These are phyloP conservation scores for Limnomonas spitsbergensis DNA, from an alignment of 139 green algal genomes.

Conservation along the genomic window DNA sequence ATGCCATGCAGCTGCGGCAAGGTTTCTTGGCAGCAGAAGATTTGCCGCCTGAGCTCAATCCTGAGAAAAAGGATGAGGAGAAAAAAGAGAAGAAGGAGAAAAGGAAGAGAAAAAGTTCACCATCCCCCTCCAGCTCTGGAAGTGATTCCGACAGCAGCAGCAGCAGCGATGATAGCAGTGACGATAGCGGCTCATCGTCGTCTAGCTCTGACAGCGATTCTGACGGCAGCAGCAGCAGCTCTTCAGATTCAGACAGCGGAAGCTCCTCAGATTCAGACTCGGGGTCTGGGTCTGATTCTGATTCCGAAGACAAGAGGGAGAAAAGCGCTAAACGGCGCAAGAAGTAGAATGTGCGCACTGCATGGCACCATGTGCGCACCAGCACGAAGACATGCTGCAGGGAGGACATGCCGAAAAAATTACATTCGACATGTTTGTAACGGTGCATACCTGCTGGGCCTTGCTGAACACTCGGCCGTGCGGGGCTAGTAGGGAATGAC, in stretches of 20 bases:
- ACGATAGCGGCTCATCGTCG: conserved; percentile 4
- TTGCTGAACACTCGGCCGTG: no score
- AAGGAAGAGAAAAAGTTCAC: conserved; percentile 1
- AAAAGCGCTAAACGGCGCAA: conserved; percentile 2
- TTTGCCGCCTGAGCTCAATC: conserved; percentile 43
- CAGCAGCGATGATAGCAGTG: conserved; percentile 16
- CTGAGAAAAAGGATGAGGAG: conserved; percentile 21
- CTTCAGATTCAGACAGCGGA: conserved; percentile 10
- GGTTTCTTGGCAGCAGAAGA: conserved; percentile 53
- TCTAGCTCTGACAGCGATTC: background rate
- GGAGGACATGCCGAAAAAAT: no score
- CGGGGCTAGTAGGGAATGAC: no score
- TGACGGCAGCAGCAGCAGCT: background rate
- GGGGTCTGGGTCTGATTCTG: background rate
- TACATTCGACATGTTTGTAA: no score
- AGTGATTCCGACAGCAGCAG: conserved; percentile 21
- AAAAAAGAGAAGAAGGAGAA: conserved; percentile 27
- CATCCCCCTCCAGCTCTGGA: conserved; percentile 15
- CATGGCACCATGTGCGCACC: no score
- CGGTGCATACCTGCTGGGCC: no score
- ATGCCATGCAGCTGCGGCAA: conserved; percentile 21
- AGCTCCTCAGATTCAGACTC: background rate
- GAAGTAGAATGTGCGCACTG: no score
- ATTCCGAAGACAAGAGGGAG: background rate
- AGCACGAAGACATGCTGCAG: no score